These are phyloP conservation scores for Globisporangium nagaii DNA, from an alignment of 352 stramenopile genomes.

Conservation along the genomic window DNA sequence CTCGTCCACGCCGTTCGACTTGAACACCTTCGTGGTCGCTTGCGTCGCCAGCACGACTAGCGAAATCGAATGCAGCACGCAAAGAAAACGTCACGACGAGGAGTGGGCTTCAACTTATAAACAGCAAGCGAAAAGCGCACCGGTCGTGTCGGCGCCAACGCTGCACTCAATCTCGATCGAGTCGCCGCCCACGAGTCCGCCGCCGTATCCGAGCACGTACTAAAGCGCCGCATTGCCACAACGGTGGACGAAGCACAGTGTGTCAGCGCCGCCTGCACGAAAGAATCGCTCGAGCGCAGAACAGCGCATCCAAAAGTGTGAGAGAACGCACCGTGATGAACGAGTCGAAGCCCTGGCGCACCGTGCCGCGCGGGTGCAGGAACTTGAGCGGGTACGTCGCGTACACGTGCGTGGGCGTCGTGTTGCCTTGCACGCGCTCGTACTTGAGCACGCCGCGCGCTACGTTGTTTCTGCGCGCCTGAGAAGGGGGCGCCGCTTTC, in stretches of 20 bases:
- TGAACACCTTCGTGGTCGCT: constrained; percentile 87
- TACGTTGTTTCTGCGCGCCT: constrained; percentile 3
- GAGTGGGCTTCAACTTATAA: too few relatives aligned
- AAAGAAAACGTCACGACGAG: not conserved
- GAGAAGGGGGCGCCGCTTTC: not conserved
- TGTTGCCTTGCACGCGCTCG: constrained; percentile 57
- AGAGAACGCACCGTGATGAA: constrained; percentile 55
- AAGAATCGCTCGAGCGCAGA: too few relatives aligned
- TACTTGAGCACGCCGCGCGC: constrained; percentile 56
- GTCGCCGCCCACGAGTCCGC: constrained; percentile 76
- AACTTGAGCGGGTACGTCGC: constrained; percentile 87
- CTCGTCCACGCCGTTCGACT: constrained; percentile 35
- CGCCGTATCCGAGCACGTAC: constrained; percentile 84
- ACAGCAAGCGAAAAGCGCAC: constrained; percentile 19
- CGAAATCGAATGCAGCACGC: constrained; percentile 6
- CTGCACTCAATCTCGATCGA: constrained; percentile 55
- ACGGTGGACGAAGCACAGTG: not conserved
- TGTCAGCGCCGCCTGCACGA: too few relatives aligned
- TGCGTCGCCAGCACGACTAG: constrained; percentile 73
- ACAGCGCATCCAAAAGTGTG: not conserved
- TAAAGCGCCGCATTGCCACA: constrained; percentile 14
- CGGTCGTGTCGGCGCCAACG: constrained; percentile 34
- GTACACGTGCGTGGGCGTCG: constrained; percentile 65
- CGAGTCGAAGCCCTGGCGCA: constrained; percentile 60
- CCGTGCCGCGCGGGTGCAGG: constrained; percentile 60